phyloP scores from a whole-genome alignment of 169 alveolate species.

The Ichthyophthirius multifiliis region DNA sequence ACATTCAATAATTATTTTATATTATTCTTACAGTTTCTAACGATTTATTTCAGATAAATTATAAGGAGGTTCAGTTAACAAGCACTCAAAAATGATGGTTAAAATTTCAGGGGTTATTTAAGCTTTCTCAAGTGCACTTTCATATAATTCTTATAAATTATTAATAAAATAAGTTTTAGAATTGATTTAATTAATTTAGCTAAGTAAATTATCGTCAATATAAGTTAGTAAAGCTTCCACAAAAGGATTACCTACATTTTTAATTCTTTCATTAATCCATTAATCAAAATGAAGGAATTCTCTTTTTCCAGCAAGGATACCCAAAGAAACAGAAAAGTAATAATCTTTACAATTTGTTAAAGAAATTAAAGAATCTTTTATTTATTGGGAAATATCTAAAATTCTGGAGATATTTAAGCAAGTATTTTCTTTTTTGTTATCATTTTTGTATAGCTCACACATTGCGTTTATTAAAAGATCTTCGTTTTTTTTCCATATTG shows the following conservation, averaged over 20 bases:
- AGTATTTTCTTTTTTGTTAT: conserved; percentile 58
- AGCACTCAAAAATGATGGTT: conserved; percentile 69
- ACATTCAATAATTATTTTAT: conserved; percentile 44
- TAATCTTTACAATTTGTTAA: conserved; percentile 76
- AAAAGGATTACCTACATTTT: conserved; percentile 74
- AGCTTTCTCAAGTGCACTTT: conserved; percentile 71
- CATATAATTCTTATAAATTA: conserved; percentile 6
- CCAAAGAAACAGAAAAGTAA: conserved; percentile 79
- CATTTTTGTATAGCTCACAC: conserved; percentile 72
- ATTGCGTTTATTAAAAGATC: conserved; percentile 75
- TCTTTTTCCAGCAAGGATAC: conserved; percentile 85
- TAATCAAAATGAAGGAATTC: conserved; percentile 85
- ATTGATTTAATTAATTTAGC: conserved; percentile 46
- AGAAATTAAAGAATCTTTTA: conserved; percentile 71
- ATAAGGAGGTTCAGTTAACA: conserved; percentile 35
- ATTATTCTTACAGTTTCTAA: conserved; percentile 41
- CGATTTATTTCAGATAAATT: conserved; percentile 34
- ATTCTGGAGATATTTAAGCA: conserved; percentile 76
- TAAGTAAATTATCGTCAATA: conserved; percentile 67
- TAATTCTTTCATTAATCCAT: conserved; percentile 75
- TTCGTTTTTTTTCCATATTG: conserved; percentile 79
- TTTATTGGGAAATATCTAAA: conserved; percentile 83
- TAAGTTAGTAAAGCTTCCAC: conserved; percentile 68
- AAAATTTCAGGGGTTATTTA: conserved; percentile 71
- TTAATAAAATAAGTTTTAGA: neutral